phyloP scores from a whole-genome alignment of 2,329 filamentous ascomycete genomes.

The Simplicillium aogashimaense region DNA sequence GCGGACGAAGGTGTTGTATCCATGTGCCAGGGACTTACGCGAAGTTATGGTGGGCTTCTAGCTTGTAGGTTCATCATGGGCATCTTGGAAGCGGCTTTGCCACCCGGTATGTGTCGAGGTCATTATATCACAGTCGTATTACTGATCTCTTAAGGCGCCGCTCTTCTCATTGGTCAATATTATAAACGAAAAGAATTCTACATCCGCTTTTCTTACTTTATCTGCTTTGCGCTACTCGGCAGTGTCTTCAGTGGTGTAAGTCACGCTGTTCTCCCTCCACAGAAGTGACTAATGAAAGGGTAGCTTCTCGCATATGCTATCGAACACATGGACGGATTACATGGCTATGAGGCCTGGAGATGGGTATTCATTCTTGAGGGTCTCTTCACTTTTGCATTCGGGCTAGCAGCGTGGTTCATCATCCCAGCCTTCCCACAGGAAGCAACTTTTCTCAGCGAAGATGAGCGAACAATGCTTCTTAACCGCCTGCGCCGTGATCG shows the following conservation, averaged over 20 bases:
- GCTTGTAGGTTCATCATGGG: constrained; percentile 8
- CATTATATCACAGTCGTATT: not conserved
- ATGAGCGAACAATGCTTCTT: constrained; percentile 40
- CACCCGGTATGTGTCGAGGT: constrained; percentile 4
- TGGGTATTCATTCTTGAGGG: constrained; percentile 57
- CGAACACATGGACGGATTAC: constrained; percentile 4
- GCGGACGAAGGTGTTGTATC: constrained; percentile 4
- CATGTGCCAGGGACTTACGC: constrained; percentile 8
- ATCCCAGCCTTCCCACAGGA: constrained; percentile 38
- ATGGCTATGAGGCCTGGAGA: constrained; percentile 26
- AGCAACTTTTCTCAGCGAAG: constrained; percentile 36
- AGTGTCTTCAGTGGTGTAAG: constrained; percentile 8
- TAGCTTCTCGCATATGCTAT: constrained; percentile 8
- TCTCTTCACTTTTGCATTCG: constrained; percentile 37
- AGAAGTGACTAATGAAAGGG: not conserved
- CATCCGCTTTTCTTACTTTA: constrained; percentile 8
- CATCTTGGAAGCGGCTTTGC: constrained; percentile 6
- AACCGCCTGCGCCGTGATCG: constrained; percentile 40
- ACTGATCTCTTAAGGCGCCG: constrained; percentile 2
- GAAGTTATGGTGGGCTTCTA: constrained; percentile 6
- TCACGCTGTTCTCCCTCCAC: not conserved
- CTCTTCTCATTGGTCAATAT: constrained; percentile 7
- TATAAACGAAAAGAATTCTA: constrained; percentile 7
- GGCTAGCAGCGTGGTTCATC: constrained; percentile 34
- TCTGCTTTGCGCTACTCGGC: constrained; percentile 7